These are phyloP conservation scores for Cladorrhinum sp. DNA, from an alignment of 2,329 filamentous ascomycete species.

Conservation along the genomic window DNA sequence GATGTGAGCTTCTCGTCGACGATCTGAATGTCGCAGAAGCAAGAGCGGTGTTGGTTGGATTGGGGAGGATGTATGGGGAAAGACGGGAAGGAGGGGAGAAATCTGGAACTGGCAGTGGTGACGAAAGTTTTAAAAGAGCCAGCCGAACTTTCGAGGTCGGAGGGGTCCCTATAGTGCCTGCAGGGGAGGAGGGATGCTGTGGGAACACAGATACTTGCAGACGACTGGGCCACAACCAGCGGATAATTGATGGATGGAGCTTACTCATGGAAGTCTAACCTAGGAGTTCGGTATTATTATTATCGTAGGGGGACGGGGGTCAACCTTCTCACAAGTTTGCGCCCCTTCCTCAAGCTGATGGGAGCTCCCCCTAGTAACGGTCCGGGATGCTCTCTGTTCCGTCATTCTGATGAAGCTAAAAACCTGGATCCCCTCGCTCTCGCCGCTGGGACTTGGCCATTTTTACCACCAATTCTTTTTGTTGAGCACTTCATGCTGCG, in stretches of 20 bases:
- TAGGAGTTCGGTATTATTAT: neutral
- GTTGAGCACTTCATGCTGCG: constrained; percentile 3
- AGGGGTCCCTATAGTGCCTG: constrained; percentile 22
- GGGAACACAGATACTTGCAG: constrained; percentile 1
- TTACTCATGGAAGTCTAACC: constrained; percentile 24
- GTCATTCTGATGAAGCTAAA: constrained; percentile 6
- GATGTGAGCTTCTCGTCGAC: constrained; percentile 13
- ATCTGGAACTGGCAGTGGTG: constrained; percentile 24
- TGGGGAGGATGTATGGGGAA: constrained; percentile 17
- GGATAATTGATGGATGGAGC: constrained; percentile 27
- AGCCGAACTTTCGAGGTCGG: constrained; percentile 25
- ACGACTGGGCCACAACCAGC: constrained; percentile 5
- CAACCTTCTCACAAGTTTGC: neutral
- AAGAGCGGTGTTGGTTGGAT: neutral
- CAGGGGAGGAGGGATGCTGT: constrained; percentile 8
- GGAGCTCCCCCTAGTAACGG: constrained; percentile 1
- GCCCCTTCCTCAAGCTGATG: constrained; percentile 5
- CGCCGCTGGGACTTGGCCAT: neutral
- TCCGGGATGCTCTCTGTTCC: constrained; percentile 3
- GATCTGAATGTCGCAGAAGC: neutral
- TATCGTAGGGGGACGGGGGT: neutral
- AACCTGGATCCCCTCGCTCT: constrained; percentile 3
- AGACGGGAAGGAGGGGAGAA: constrained; percentile 22
- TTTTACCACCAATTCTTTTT: neutral
- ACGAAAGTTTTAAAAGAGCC: constrained; percentile 29